A percentile compares a stretch with the other conserved stretches of the same genome.
Conservation (phyloP, 257 asterid genomes). For the Avicennia marina region DNA sequence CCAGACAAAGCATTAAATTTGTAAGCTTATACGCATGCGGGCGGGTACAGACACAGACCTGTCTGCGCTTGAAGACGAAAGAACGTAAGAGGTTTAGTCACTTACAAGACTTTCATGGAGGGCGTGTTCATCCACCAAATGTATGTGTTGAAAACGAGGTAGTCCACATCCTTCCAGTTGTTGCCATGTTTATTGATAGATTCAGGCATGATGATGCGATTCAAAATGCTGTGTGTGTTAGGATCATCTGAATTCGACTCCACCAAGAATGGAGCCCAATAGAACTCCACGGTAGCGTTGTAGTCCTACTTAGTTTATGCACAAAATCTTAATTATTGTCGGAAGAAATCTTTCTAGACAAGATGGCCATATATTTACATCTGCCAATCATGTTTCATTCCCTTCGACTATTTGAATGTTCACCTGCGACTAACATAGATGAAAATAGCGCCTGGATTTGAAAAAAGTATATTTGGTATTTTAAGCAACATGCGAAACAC, state of each 20-base stretch:
- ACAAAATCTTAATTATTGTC: neutral
- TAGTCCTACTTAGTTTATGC: constrained; percentile 43
- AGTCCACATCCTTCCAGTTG: constrained; percentile 75
- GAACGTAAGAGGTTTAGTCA: neutral
- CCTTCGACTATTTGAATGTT: neutral
- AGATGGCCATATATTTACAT: too few species aligned
- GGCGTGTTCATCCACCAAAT: constrained; percentile 97
- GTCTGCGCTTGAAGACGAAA: too few species aligned
- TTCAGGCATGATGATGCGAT: constrained; percentile 79
- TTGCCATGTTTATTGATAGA: constrained; percentile 68
- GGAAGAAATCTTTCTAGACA: too few species aligned
- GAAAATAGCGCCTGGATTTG: neutral
- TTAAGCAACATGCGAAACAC: constrained; percentile 11
- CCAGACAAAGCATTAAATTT: neutral
- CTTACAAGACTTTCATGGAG: constrained; percentile 78
- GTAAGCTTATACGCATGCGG: too few species aligned
- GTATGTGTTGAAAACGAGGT: constrained; percentile 75
- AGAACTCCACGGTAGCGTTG: constrained; percentile 83
- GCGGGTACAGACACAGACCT: too few species aligned
- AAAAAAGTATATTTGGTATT: neutral
- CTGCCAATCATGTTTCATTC: neutral
- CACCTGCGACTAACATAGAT: neutral
- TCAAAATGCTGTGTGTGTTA: constrained; percentile 65
- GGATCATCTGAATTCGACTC: constrained; percentile 90
- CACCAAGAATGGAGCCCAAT: constrained; percentile 90